A percentile compares a stretch with the other conserved stretches of the same genome.
phyloP scores from a whole-genome alignment of 192 early-diverging fungal species.

The Backusella tuberculispora region DNA sequence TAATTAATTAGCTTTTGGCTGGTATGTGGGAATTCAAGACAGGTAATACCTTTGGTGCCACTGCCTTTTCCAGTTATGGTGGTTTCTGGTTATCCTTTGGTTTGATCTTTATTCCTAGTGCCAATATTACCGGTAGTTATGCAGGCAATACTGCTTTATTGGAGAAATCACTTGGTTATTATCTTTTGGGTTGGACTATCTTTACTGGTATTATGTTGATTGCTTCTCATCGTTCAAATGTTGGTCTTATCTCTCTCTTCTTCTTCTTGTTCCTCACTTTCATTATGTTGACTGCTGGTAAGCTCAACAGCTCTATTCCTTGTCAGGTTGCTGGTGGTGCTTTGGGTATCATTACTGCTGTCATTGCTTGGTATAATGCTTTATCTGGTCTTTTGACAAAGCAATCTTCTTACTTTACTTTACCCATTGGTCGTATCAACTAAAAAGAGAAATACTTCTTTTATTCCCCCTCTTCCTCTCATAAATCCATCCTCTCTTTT shows the following conservation, averaged over 20 bases:
- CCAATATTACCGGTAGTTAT: conserved; percentile 50
- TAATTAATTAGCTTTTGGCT: conserved; percentile 53
- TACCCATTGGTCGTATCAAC: conserved; percentile 48
- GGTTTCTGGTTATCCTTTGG: conserved; percentile 72
- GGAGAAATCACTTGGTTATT: conserved; percentile 59
- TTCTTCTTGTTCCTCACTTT: conserved; percentile 70
- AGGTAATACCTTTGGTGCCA: conserved; percentile 84
- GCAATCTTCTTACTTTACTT: conserved; percentile 56
- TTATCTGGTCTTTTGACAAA: conserved; percentile 61
- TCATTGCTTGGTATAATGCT: conserved; percentile 80
- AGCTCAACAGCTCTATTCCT: conserved; percentile 52
- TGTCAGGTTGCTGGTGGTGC: conserved; percentile 69
- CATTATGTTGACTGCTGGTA: conserved; percentile 67
- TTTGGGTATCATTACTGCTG: conserved; percentile 71
- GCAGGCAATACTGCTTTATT: conserved; percentile 31
- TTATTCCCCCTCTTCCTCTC: not conserved
- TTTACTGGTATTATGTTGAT: conserved; percentile 77
- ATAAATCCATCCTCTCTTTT: not conserved
- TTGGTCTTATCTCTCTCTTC: conserved; percentile 68
- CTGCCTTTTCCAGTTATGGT: conserved; percentile 73
- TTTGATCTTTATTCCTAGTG: conserved; percentile 59
- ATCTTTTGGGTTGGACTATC: conserved; percentile 71
- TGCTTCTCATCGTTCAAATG: conserved; percentile 65
- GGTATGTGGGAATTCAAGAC: conserved; percentile 65
- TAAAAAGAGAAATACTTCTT: conserved; percentile 16